A percentile compares a stretch with the other conserved stretches of the same genome.
These are phyloP conservation scores for Endotrypanum monterogeii DNA, from an alignment of 208 protist genomes.

Conservation along the genomic window DNA sequence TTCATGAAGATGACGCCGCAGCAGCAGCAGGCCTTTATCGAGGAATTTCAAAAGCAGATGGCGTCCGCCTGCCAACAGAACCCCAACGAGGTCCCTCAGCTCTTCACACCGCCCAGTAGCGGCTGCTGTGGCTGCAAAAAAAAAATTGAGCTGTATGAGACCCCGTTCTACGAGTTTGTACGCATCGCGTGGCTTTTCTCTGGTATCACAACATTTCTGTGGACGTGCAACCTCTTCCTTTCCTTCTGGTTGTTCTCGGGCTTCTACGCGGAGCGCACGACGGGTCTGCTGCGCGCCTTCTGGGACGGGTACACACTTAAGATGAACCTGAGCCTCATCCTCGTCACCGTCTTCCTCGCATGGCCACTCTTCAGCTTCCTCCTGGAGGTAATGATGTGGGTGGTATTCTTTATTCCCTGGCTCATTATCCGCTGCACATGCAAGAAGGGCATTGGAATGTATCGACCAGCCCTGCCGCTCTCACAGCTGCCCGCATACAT, in stretches of 20 bases:
- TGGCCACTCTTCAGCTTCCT: conserved; percentile 76
- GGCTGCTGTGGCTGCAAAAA: conserved; percentile 35
- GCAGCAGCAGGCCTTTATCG: conserved; percentile 55
- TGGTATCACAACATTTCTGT: conserved; percentile 67
- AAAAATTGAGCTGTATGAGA: conserved; percentile 78
- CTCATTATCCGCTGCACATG: conserved; percentile 58
- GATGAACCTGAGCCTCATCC: conserved; percentile 52
- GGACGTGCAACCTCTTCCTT: conserved; percentile 52
- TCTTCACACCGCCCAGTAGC: conserved; percentile 1
- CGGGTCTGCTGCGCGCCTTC: conserved; percentile 59
- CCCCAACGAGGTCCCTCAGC: conserved; percentile 1
- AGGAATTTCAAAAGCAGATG: conserved; percentile 42
- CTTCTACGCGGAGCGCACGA: conserved; percentile 55
- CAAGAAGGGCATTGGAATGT: conserved; percentile 60
- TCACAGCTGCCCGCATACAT: conserved; percentile 78
- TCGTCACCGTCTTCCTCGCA: conserved; percentile 73
- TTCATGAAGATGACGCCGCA: conserved; percentile 47
- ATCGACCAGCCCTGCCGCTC: conserved; percentile 69
- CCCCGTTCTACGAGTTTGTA: conserved; percentile 83
- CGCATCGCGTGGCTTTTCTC: conserved; percentile 78
- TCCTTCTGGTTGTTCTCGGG: conserved; percentile 64
- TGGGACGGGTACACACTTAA: conserved; percentile 49
- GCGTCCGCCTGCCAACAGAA: conserved; percentile 29
- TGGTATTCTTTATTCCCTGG: conserved; percentile 72
- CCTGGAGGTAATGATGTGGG: conserved; percentile 60